Conservation (phyloP, 805 yeast species). For the Blastobotrys muscicola region DNA sequence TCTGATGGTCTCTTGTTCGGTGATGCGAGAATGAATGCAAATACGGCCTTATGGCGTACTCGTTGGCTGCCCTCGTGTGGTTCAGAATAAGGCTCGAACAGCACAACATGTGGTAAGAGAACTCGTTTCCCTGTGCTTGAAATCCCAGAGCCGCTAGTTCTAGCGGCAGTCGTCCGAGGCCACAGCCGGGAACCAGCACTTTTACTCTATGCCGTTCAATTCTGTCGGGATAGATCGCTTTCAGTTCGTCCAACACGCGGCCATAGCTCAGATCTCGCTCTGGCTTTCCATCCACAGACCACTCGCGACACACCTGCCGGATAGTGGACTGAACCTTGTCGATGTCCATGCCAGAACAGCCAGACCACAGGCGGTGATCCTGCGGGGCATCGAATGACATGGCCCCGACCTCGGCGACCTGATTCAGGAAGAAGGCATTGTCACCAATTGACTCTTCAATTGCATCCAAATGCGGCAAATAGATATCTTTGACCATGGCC, state of each 20-base stretch:
- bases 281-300: conserved; percentile 45
- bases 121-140: conserved; percentile 68
- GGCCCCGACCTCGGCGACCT: conserved; percentile 16
- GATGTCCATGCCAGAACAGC: conserved; percentile 34
- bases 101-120: conserved; percentile 68
- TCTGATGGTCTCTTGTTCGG: conserved; percentile 38
- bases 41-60: conserved; percentile 27
- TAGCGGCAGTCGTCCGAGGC: conserved; percentile 74
- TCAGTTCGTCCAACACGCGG: conserved; percentile 41
- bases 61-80: conserved; percentile 8
- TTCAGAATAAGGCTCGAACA: conserved; percentile 33
- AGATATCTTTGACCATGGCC: conserved; percentile 3
- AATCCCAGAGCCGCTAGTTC: conserved; percentile 40
- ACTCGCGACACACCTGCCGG: conserved; percentile 70
- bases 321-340: conserved; percentile 51
- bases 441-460: conserved; percentile 11
- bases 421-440: conserved; percentile 17
- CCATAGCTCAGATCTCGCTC: conserved; percentile 51
- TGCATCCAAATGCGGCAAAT: conserved; percentile 9
- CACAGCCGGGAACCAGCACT: conserved; percentile 82
- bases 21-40: conserved; percentile 67
- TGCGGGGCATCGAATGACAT: conserved; percentile 18
- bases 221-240: conserved; percentile 22
- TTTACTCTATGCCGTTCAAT: conserved; percentile 17
- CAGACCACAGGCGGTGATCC: conserved; percentile 14